Conservation (phyloP, 495 filamentous ascomycete species). For the Xylaria telfairii region DNA sequence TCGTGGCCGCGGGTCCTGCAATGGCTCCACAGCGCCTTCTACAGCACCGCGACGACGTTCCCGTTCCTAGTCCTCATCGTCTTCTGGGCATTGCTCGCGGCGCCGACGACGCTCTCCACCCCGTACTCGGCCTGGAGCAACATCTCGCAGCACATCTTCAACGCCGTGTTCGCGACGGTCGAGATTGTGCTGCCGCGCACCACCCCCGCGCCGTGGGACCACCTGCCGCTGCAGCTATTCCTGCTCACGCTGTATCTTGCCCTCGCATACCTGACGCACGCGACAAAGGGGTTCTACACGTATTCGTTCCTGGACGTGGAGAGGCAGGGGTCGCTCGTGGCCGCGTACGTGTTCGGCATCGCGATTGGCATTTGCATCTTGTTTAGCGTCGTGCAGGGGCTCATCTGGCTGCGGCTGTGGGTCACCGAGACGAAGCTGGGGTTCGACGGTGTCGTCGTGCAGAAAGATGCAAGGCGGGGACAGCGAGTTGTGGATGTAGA, state of each 20-base stretch:
- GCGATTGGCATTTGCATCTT: slow-evolving; percentile 66
- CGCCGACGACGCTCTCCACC: slow-evolving; percentile 55
- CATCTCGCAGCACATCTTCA: slow-evolving; percentile 76
- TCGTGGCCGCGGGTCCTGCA: slow-evolving; percentile 68
- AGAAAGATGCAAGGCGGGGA: background rate
- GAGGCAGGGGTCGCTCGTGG: slow-evolving; percentile 48
- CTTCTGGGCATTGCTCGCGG: slow-evolving; percentile 65
- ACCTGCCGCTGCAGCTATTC: slow-evolving; percentile 63
- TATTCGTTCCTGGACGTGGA: slow-evolving; percentile 75
- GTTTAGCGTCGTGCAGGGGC: slow-evolving; percentile 60
- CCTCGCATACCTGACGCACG: slow-evolving; percentile 75
- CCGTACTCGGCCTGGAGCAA: slow-evolving; percentile 69
- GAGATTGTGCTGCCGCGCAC: slow-evolving; percentile 73
- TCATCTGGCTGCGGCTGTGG: slow-evolving; percentile 56
- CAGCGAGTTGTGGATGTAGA: background rate
- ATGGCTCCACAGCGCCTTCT: slow-evolving; percentile 68
- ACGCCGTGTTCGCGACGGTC: slow-evolving; percentile 71
- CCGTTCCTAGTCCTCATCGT: slow-evolving; percentile 74
- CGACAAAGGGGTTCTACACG: slow-evolving; percentile 72
- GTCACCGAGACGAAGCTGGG: slow-evolving; percentile 59
- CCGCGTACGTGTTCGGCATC: slow-evolving; percentile 68
- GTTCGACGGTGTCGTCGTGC: slow-evolving; percentile 47
- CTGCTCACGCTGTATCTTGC: slow-evolving; percentile 73
- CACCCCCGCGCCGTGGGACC: slow-evolving; percentile 61
- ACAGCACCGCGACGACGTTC: slow-evolving; percentile 68